These are phyloP conservation scores for Neonectria hederae DNA, from an alignment of 2,329 filamentous ascomycete species.

Conservation along the genomic window DNA sequence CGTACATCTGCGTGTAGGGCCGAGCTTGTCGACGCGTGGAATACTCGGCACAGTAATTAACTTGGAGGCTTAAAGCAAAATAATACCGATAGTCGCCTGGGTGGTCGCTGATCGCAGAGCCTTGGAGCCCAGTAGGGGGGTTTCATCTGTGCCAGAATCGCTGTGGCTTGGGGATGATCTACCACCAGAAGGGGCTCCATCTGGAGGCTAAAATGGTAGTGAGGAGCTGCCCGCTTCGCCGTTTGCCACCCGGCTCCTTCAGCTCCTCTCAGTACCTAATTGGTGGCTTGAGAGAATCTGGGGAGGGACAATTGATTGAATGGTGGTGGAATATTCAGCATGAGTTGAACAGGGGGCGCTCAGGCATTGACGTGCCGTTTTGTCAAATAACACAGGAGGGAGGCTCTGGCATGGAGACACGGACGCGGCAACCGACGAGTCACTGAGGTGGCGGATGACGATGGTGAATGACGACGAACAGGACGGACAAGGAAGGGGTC, in stretches of 20 bases:
- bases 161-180: constrained; percentile 13
- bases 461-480: constrained; percentile 6
- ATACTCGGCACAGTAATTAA: neutral
- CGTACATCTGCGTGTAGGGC: constrained; percentile 9
- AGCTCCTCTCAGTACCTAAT: neutral
- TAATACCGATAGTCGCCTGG: constrained; percentile 1
- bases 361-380: neutral
- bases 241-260: constrained; percentile 4
- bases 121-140: neutral
- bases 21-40: neutral
- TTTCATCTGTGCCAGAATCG: constrained; percentile 5
- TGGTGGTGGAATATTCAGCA: neutral
- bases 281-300: constrained; percentile 9
- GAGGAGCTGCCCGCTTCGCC: neutral
- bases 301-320: neutral
- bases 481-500: constrained; percentile 1
- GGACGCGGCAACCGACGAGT: neutral
- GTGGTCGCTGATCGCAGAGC: neutral
- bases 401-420: constrained; percentile 6
- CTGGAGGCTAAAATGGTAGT: neutral
- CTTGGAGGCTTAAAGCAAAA: constrained; percentile 19
- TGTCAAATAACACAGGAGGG: neutral
- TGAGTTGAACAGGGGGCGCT: constrained; percentile 3
- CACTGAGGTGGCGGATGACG: constrained; percentile 4
- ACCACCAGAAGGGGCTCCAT: neutral